Base-by-base conservation (phyloP, 331 rosid genomes). In the Malus hybrid region DNA sequence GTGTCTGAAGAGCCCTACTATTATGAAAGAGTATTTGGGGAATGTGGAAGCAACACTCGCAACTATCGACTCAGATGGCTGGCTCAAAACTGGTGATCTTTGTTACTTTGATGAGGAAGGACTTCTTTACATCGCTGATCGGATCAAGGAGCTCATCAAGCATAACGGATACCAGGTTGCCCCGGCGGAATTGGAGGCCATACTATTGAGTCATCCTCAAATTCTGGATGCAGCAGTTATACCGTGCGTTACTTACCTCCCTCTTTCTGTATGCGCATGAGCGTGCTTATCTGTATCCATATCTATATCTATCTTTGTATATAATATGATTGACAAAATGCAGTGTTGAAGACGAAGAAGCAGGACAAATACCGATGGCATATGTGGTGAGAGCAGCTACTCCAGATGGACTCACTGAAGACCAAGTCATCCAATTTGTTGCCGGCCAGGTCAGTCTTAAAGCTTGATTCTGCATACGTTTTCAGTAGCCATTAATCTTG, bases 111-210 rank as follows among this genome's bases (percentile, higher is more conserved):
- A 93, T 29, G 93, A 85, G 46, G 83, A 88, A 70, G 98, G 96
- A 65, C 85, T 82, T 65, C 73, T 93, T 48, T 81, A 78, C 79
- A 80, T 93, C 18, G 93, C 88, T 56, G 98, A 91, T 76, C 70
- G 97, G 73, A 90, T 93, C 48, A 93, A 93, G 80, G 98, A 93
- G 85, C 95, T 93, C 59, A 93, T 93, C 80, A 93, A 93, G 84
- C 95, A 90, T 71, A 90, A 91, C 3, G 98, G 97, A 0, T 93
- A 86, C 71, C 97, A 93, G 93, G 93, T 93, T 67, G 98, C 98
- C 79, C 98, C 97, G 14, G 97, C 98, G 77, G 98, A 93, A 75
- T 80, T 93, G 76, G 97, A 93, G 74, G 90, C 98, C n/a, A 36
- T 93, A 67, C 90, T 93, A 73, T 73, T 93, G 73, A 85, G 93